A percentile compares a stretch with the other conserved stretches of the same genome.
phyloP scores from a whole-genome alignment of 2,329 filamentous ascomycete genomes.

The Neophaeococcomyces mojaviensis region DNA sequence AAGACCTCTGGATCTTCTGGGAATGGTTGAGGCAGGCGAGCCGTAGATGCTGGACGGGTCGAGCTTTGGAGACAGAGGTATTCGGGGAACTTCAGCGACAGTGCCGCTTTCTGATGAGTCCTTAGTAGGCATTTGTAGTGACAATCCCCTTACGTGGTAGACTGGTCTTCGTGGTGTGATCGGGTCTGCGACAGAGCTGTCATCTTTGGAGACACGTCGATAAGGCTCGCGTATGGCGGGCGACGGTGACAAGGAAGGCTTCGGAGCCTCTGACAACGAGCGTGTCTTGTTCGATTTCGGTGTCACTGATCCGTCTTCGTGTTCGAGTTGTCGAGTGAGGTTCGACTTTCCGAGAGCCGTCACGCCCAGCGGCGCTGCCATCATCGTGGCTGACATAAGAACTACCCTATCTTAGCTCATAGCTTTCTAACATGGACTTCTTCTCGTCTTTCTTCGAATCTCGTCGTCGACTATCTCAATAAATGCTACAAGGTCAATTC shows the following conservation, averaged over 20 bases:
- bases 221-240: constrained; percentile 51
- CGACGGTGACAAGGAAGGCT: constrained; percentile 51
- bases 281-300: constrained; percentile 42
- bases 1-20: constrained; percentile 77
- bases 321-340: constrained; percentile 20
- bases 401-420: neutral
- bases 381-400: constrained; percentile 19
- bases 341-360: constrained; percentile 16
- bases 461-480: neutral
- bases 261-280: constrained; percentile 58
- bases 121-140: constrained; percentile 60
- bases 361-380: constrained; percentile 10
- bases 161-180: constrained; percentile 65
- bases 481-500: no score
- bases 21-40: constrained; percentile 79
- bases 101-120: constrained; percentile 31
- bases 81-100: constrained; percentile 48
- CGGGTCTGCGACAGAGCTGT: constrained; percentile 49
- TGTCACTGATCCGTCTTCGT: constrained; percentile 18
- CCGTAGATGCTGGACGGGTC: constrained; percentile 79
- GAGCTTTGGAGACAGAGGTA: constrained; percentile 75
- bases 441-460: neutral
- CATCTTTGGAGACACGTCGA: constrained; percentile 55
- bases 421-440: neutral
- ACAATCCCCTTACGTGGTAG: constrained; percentile 56